phyloP scores from a whole-genome alignment of 2,329 filamentous ascomycete species.

The Xylaria sp. region DNA sequence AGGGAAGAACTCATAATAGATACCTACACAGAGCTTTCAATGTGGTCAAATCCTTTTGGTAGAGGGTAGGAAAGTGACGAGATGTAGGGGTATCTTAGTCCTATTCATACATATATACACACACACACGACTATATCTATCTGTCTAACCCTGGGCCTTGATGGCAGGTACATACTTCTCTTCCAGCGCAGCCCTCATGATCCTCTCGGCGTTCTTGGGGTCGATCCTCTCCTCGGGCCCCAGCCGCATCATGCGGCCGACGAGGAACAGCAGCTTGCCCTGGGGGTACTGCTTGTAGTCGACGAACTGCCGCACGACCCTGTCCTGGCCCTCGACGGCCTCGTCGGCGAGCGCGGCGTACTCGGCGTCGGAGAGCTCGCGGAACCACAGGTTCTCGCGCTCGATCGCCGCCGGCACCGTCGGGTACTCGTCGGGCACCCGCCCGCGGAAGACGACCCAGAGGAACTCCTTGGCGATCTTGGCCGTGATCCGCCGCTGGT shows the following conservation, averaged over 20 bases:
- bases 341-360: conserved; percentile 51
- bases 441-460: conserved; percentile 53
- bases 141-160: conserved; percentile 1
- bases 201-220: conserved; percentile 52
- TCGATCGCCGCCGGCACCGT: conserved; percentile 51
- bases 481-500: conserved; percentile 54
- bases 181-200: conserved; percentile 44
- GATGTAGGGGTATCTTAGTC: conserved; percentile 9
- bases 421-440: conserved; percentile 42
- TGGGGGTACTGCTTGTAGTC: conserved; percentile 51
- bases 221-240: conserved; percentile 59
- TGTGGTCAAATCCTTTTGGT: too few relatives aligned
- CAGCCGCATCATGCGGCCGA: conserved; percentile 60
- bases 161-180: conserved; percentile 29
- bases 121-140: conserved; percentile 1
- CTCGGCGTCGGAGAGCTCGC: conserved; percentile 50
- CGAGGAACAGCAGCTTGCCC: conserved; percentile 63
- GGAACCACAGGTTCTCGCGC: conserved; percentile 56
- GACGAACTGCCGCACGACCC: conserved; percentile 50
- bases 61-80: too few relatives aligned
- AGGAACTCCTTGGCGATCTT: conserved; percentile 62
- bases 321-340: conserved; percentile 50
- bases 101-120: background rate
- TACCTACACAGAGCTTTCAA: too few relatives aligned
- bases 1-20: conserved; percentile 12